Conservation (phyloP, 352 stramenopile genomes). For the Peronosclerospora sorghi region DNA sequence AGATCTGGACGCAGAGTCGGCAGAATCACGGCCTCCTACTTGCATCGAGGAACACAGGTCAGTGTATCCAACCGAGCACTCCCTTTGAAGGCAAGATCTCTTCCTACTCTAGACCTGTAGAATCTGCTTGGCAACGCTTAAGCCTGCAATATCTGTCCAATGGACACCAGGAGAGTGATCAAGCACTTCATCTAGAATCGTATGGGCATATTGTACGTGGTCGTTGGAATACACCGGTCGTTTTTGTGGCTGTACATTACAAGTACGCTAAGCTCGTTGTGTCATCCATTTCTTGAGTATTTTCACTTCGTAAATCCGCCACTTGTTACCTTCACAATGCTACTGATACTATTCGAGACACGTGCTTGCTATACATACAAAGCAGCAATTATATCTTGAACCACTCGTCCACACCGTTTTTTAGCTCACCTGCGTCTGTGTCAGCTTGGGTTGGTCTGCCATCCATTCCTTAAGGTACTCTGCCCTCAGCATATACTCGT, state of each 20-base stretch:
- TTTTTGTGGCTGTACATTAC: too few relatives aligned
- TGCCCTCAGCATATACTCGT: conserved; percentile 71
- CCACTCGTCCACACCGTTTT: too few relatives aligned
- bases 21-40: conserved; percentile 79
- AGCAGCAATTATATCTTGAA: too few relatives aligned
- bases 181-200: conserved; percentile 75
- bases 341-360: too few relatives aligned
- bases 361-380: conserved; percentile 2
- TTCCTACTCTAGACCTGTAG: conserved; percentile 46
- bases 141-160: conserved; percentile 76
- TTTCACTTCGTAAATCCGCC: too few relatives aligned
- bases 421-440: conserved; percentile 12
- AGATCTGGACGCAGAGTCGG: conserved; percentile 74
- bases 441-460: conserved; percentile 11
- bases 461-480: conserved; percentile 52
- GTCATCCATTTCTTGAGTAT: too few relatives aligned
- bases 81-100: too few relatives aligned
- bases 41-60: not conserved
- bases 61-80: too few relatives aligned
- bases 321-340: too few relatives aligned
- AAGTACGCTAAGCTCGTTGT: too few relatives aligned
- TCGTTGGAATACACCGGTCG: conserved; percentile 38
- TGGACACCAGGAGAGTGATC: conserved; percentile 65
- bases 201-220: conserved; percentile 53
- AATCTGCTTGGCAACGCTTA: conserved; percentile 81